Evolutionary conservation across 1,284 basidiomycete species (phyloP), one percentile per base, ranked within the genome.

Genomic region (Pisolithus thermaeus): DNA sequence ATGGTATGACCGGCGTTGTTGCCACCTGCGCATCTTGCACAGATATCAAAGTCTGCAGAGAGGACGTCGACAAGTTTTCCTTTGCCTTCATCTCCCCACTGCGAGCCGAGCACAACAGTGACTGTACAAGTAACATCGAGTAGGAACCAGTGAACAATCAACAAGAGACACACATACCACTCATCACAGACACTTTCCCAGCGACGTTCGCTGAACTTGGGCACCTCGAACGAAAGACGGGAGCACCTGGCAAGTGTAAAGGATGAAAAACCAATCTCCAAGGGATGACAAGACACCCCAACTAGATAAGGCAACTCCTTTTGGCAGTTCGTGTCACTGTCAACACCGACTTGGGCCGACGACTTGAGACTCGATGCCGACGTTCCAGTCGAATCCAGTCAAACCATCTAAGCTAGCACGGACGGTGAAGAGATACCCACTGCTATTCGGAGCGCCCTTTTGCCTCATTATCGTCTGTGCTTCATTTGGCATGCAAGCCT

Each of bases 1-100:
- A 99, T 97, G 32, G 97, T 99, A 72, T 99, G 96, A 6, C 96
- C 97, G 40, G 96, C 96, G 68, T 99, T 99, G 76, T 98, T 98
- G 18, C 96, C 97, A 27, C 96, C 96, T 6, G 96, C 96, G 70
- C 94, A 98, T 45, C 96, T 83, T 35, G 95, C 96, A 65, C 95
- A 98, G 65, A 99, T 73, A 69, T 99, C 96, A 60, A 84, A 81
- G 50, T 96, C 83, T 20, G 87, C 90, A 44, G 92, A 80, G 60
- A 97, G 78, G 66, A 97, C 87, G 70, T 99, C 92, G 56, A 95
- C 93, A 55, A 97, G 84, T 73, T 97, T 96, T 45, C 93, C 93
- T 71, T 97, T 97, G 61, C 93, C 92, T 72, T 96, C 92, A 71
- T 96, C 93, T 55, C 93, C 93, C 93, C 93, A 97, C 66, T 97